phyloP scores from a whole-genome alignment of 768 basidiomycete genomes.

The Agaricus subrufescens region DNA sequence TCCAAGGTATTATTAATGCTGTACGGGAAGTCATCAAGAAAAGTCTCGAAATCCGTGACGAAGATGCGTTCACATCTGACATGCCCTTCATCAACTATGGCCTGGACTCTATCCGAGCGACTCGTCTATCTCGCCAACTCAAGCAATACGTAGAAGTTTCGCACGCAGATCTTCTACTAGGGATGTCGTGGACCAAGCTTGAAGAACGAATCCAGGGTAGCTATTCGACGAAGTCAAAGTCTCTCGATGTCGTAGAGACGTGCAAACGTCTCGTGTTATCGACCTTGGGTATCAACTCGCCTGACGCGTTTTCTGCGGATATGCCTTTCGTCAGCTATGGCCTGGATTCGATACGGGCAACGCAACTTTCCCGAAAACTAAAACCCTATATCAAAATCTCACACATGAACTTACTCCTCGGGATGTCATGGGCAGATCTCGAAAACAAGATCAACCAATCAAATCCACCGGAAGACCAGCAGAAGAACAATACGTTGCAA shows the following conservation, averaged over 20 bases:
- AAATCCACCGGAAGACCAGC: not conserved
- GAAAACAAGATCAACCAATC: not conserved
- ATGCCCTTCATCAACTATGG: slow-evolving; percentile 38
- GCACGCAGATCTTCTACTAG: slow-evolving; percentile 32
- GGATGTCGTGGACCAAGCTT: slow-evolving; percentile 26
- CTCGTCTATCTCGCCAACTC: slow-evolving; percentile 29
- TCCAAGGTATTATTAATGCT: slow-evolving; percentile 11
- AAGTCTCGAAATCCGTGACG: slow-evolving; percentile 22
- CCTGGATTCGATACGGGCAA: slow-evolving; percentile 36
- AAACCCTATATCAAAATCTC: not conserved
- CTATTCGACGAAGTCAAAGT: not conserved
- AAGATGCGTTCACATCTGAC: slow-evolving; percentile 28
- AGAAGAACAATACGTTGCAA: not conserved
- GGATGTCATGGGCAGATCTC: not conserved
- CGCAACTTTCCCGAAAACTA: slow-evolving; percentile 11
- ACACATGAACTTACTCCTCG: not conserved
- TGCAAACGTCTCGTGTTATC: not conserved
- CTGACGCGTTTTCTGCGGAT: slow-evolving; percentile 27
- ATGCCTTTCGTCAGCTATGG: slow-evolving; percentile 38
- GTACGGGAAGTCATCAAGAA: slow-evolving; percentile 2
- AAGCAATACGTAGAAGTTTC: slow-evolving; percentile 24
- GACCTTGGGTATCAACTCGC: not conserved
- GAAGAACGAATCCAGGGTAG: not conserved
- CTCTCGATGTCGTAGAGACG: not conserved
- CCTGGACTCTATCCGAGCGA: slow-evolving; percentile 36